These are phyloP conservation scores for Lophiostoma macrostomum DNA, from an alignment of 495 filamentous ascomycete genomes.

Conservation along the genomic window DNA sequence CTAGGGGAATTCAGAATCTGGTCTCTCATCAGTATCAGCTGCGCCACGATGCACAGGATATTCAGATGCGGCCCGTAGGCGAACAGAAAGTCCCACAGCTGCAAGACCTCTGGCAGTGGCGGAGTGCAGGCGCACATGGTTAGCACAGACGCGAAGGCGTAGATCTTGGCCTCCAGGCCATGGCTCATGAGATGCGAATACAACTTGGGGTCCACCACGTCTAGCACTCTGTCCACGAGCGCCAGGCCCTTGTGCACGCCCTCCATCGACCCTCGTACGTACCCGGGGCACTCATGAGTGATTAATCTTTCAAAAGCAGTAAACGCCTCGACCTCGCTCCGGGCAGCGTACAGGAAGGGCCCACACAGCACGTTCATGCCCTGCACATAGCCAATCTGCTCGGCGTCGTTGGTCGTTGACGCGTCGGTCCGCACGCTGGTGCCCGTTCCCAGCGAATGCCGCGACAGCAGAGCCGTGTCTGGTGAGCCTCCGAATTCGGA, in stretches of 20 bases:
- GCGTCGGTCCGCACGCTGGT: slow-evolving; percentile 24
- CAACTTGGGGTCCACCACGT: slow-evolving; percentile 86
- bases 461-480: slow-evolving; percentile 36
- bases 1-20: slow-evolving; percentile 76
- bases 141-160: slow-evolving; percentile 94
- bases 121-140: slow-evolving; percentile 96
- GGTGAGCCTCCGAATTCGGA: slow-evolving; percentile 37
- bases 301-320: slow-evolving; percentile 86
- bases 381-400: slow-evolving; percentile 84
- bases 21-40: slow-evolving; percentile 83
- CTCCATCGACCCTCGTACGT: slow-evolving; percentile 94
- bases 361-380: slow-evolving; percentile 99
- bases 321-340: slow-evolving; percentile 92
- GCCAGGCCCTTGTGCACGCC: slow-evolving; percentile 89
- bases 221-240: slow-evolving; percentile 84
- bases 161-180: slow-evolving; percentile 85
- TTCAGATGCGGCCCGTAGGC: slow-evolving; percentile 94
- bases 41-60: slow-evolving; percentile 95
- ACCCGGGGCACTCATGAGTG: slow-evolving; percentile 85
- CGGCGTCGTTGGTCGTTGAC: slow-evolving; percentile 31
- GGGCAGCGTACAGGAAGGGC: slow-evolving; percentile 91
- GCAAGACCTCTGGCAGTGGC: slow-evolving; percentile 89
- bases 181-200: slow-evolving; percentile 78
- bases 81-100: slow-evolving; percentile 97
- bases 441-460: slow-evolving; percentile 32